These are phyloP conservation scores for Papilionanthe hybrid DNA, from an alignment of 116 monocot species.

Conservation along the genomic window DNA sequence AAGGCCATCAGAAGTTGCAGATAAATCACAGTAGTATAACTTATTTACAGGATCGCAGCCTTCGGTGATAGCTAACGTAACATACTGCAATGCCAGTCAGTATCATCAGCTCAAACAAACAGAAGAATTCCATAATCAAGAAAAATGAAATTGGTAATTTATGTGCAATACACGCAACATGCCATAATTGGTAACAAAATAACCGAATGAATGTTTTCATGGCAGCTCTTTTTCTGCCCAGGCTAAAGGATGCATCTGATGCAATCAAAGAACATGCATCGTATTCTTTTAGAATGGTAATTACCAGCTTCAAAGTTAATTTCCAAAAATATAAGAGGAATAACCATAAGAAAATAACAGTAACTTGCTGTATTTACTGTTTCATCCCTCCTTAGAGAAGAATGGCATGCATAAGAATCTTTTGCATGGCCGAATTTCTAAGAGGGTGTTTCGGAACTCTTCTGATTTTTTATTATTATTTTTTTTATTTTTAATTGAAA, in stretches of 20 bases:
- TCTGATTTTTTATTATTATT: no score
- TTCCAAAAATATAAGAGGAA: neutral
- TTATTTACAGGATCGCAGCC: constrained; percentile 85
- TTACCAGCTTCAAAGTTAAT: neutral
- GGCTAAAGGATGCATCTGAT: neutral
- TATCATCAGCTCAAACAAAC: constrained; percentile 12
- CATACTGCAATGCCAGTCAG: constrained; percentile 48
- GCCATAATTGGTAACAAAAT: neutral
- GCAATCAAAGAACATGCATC: neutral
- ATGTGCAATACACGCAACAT: neutral
- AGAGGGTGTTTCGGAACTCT: neutral
- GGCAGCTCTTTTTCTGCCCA: neutral
- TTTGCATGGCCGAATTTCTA: neutral
- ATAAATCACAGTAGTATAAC: constrained; percentile 71
- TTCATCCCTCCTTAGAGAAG: neutral
- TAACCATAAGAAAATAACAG: neutral
- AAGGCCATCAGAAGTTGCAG: constrained; percentile 55
- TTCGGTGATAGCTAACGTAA: constrained; percentile 48
- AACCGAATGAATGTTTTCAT: neutral
- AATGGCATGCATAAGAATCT: neutral
- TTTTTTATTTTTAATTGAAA: no score
- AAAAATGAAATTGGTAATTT: neutral
- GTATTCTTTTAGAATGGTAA: neutral
- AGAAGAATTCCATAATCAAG: neutral
- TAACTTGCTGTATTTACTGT: neutral